phyloP scores from a whole-genome alignment of 2,329 filamentous ascomycete genomes.

The Zarea fungicola region DNA sequence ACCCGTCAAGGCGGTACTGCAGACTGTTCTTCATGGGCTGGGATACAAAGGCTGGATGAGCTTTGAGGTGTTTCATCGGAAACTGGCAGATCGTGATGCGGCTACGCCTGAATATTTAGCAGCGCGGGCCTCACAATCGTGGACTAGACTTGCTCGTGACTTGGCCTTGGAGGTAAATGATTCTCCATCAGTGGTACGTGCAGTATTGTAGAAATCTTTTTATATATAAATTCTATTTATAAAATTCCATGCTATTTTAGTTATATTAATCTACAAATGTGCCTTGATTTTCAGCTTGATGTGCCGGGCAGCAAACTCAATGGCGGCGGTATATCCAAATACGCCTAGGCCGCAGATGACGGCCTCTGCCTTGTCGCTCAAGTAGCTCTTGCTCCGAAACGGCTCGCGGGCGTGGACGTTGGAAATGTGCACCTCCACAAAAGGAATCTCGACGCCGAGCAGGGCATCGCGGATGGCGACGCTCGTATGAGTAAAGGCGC shows the following conservation, averaged over 20 bases:
- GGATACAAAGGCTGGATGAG: constrained; percentile 67
- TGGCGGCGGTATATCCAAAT: constrained; percentile 55
- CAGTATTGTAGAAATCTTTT: neutral
- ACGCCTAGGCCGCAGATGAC: constrained; percentile 66
- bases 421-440: constrained; percentile 71
- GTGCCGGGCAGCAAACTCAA: constrained; percentile 44
- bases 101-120: constrained; percentile 49
- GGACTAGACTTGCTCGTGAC: constrained; percentile 33
- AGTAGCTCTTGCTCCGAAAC: constrained; percentile 64
- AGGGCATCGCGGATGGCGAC: constrained; percentile 72
- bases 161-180: constrained; percentile 19
- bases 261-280: neutral
- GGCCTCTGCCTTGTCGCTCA: constrained; percentile 70
- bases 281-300: neutral
- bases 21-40: constrained; percentile 57
- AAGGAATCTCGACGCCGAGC: constrained; percentile 62
- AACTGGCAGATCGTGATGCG: constrained; percentile 46
- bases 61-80: constrained; percentile 63
- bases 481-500: constrained; percentile 69
- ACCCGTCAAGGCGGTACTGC: constrained; percentile 56
- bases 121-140: constrained; percentile 47
- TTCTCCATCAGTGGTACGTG: neutral
- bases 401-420: constrained; percentile 69
- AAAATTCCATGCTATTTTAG: no score
- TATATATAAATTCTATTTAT: neutral